These are phyloP conservation scores for Yamadazyma triangularis DNA, from an alignment of 1,139 yeast genomes.

Conservation along the genomic window DNA sequence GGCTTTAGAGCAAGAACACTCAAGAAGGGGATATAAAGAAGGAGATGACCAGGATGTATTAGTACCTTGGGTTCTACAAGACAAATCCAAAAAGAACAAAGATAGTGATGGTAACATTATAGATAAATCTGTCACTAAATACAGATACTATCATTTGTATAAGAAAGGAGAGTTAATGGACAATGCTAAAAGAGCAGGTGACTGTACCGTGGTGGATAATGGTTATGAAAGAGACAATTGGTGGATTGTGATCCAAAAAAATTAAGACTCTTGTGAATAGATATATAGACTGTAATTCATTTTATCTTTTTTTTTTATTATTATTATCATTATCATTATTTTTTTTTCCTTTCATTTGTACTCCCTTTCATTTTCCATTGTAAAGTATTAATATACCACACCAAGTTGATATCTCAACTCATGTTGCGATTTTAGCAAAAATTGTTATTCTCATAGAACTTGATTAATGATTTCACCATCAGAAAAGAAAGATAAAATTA, in stretches of 20 bases:
- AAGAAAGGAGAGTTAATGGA: slow-evolving; percentile 73
- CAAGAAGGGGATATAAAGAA: slow-evolving; percentile 82
- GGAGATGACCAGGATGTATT: slow-evolving; percentile 91
- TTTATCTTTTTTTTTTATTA: too few relatives aligned
- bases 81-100: slow-evolving; percentile 27
- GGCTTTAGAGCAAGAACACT: slow-evolving; percentile 90
- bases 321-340: too few relatives aligned
- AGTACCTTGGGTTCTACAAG: slow-evolving; percentile 88
- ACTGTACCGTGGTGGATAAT: slow-evolving; percentile 49
- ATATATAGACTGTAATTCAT: too few relatives aligned
- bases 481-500: slow-evolving; percentile 42
- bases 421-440: background rate
- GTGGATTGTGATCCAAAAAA: slow-evolving; percentile 57
- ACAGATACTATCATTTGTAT: slow-evolving; percentile 86
- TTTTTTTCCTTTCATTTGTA: too few relatives aligned
- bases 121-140: slow-evolving; percentile 47
- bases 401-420: too few relatives aligned
- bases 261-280: slow-evolving; percentile 4
- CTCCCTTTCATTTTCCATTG: too few relatives aligned
- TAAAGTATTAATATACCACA: too few relatives aligned
- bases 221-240: slow-evolving; percentile 96
- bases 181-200: slow-evolving; percentile 69
- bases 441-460: too few relatives aligned
- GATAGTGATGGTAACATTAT: slow-evolving; percentile 11
- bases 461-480: slow-evolving; percentile 32